These are phyloP conservation scores for Carex kokanica DNA, from an alignment of 176 grass and related monocot species.

Conservation along the genomic window DNA sequence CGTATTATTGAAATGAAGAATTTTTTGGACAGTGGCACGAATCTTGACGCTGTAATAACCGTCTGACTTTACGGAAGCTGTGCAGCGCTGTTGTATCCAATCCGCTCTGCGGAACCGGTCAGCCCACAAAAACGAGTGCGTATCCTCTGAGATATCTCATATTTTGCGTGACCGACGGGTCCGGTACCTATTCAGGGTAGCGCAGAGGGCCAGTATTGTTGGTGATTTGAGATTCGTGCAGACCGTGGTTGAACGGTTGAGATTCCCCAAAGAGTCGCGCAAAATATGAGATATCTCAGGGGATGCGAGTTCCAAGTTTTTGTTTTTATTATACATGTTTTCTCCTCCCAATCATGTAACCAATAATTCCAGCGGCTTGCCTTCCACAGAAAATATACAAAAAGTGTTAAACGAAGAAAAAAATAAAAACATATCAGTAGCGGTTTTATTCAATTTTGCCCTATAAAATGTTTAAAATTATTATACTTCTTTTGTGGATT, in stretches of 20 bases:
- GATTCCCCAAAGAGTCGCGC: too few species aligned
- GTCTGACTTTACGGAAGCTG: neutral
- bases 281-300: too few species aligned
- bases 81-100: neutral
- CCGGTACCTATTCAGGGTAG: too few species aligned
- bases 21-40: neutral
- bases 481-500: neutral
- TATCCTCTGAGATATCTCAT: too few species aligned
- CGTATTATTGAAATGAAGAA: neutral
- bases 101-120: neutral
- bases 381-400: conserved; percentile 12
- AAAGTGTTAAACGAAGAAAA: neutral
- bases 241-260: too few species aligned
- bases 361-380: conserved; percentile 12
- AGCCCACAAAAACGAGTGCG: too few species aligned
- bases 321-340: neutral
- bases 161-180: too few species aligned
- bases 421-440: neutral
- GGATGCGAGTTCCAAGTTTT: too few species aligned
- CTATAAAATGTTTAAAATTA: neutral
- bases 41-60: neutral
- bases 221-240: too few species aligned
- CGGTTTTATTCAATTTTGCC: neutral
- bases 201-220: too few species aligned
- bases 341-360: conserved; percentile 28